These are phyloP conservation scores for Naganishia antarctica DNA, from an alignment of 768 basidiomycete species.

Conservation along the genomic window DNA sequence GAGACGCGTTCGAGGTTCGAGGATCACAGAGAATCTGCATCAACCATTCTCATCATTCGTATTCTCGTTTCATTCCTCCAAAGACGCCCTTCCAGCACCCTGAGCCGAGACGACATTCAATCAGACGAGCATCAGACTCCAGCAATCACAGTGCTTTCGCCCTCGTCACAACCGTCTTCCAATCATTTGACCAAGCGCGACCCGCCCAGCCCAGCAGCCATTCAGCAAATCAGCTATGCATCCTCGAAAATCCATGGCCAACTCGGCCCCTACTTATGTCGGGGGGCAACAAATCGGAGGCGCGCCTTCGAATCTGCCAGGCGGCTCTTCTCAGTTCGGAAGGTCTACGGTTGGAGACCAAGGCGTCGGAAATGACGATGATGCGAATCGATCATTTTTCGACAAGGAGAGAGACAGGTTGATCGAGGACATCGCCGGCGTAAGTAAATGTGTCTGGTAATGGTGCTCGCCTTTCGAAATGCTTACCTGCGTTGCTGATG, in stretches of 20 bases:
- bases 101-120: no score
- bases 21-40: no score
- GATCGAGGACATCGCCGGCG: slow-evolving; percentile 44
- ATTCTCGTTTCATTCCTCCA: no score
- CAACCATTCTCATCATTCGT: no score
- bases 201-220: no score
- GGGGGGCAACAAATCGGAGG: slow-evolving; percentile 10
- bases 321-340: background rate
- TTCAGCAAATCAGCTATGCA: no score
- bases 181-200: no score
- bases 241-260: slow-evolving; percentile 28
- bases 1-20: no score
- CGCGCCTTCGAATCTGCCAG: background rate
- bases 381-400: slow-evolving; percentile 32
- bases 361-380: slow-evolving; percentile 3
- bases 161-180: no score
- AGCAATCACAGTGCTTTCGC: no score
- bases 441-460: slow-evolving; percentile 24
- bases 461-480: background rate
- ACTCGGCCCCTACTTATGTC: slow-evolving; percentile 23
- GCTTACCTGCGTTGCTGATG: background rate
- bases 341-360: slow-evolving; percentile 16
- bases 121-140: no score
- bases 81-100: no score
- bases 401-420: slow-evolving; percentile 42